Evolutionary conservation across 2,329 filamentous ascomycete genomes (phyloP).

Genomic region (Colletotrichum godetiae): DNA sequence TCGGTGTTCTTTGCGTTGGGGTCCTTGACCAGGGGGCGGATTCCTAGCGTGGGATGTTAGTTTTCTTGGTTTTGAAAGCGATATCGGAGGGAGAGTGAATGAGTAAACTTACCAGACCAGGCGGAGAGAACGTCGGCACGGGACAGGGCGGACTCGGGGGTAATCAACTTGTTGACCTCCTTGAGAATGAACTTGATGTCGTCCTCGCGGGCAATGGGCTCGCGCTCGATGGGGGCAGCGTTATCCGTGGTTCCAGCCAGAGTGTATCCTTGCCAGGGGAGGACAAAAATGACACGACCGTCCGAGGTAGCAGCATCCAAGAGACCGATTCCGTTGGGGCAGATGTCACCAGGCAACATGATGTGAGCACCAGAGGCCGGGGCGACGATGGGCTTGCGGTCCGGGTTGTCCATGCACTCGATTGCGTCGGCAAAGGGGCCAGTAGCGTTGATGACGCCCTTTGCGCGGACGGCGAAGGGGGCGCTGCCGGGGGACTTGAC

Average conservation of each 20-base stretch:
- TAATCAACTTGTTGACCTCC: constrained; percentile 81
- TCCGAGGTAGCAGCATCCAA: constrained; percentile 86
- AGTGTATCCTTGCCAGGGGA: constrained; percentile 89
- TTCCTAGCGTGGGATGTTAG: constrained; percentile 50
- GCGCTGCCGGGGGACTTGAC: constrained; percentile 70
- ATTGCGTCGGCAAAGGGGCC: constrained; percentile 85
- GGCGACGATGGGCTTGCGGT: constrained; percentile 77
- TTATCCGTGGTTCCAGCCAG: constrained; percentile 87
- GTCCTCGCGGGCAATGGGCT: constrained; percentile 79
- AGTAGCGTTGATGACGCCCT: constrained; percentile 86
- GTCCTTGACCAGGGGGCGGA: constrained; percentile 83
- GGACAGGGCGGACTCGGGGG: constrained; percentile 79
- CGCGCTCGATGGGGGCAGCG: constrained; percentile 73
- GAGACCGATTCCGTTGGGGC: constrained; percentile 83
- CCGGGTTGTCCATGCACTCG: constrained; percentile 81
- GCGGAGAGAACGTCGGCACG: constrained; percentile 82
- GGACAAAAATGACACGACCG: constrained; percentile 88
- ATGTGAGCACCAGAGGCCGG: constrained; percentile 87
- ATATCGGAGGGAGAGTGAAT: background rate
- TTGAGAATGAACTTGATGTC: constrained; percentile 86
- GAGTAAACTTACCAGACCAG: constrained; percentile 73
- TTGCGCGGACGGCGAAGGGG: constrained; percentile 78
- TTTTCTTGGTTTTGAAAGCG: background rate
- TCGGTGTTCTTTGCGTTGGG: constrained; percentile 85
- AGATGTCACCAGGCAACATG: constrained; percentile 82